Conservation (phyloP, 371 early-diverging fungal species). For the Mortierella sp. region DNA sequence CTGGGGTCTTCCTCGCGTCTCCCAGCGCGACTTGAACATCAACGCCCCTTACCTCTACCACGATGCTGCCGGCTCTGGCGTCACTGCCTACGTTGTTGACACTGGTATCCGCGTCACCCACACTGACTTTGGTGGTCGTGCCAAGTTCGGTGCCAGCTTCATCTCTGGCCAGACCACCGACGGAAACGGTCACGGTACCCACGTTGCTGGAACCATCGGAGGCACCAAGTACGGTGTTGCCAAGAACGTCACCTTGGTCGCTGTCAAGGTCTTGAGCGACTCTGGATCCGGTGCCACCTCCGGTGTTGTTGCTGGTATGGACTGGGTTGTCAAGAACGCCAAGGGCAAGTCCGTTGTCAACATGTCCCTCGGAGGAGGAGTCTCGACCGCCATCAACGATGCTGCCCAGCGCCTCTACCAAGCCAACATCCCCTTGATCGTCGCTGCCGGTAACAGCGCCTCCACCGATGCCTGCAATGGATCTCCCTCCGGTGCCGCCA, state of each 20-base stretch:
- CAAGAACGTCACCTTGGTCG: conserved; percentile 81
- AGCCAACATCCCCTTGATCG: conserved; percentile 53
- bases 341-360: conserved; percentile 56
- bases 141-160: conserved; percentile 64
- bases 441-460: conserved; percentile 89
- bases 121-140: conserved; percentile 74
- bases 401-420: conserved; percentile 34
- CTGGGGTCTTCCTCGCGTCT: conserved; percentile 68
- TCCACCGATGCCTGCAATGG: conserved; percentile 71
- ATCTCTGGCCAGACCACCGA: conserved; percentile 62
- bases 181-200: conserved; percentile 76
- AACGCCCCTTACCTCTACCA: conserved; percentile 21
- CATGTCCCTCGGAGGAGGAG: conserved; percentile 67
- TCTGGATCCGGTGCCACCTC: conserved; percentile 73
- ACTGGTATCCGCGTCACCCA: conserved; percentile 73
- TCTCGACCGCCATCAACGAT: conserved; percentile 51
- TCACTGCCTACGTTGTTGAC: conserved; percentile 66
- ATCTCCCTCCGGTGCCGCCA: conserved; percentile 69
- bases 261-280: conserved; percentile 85
- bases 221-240: conserved; percentile 84
- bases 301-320: conserved; percentile 78
- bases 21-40: conserved; percentile 49
- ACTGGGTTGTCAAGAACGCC: conserved; percentile 66
- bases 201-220: conserved; percentile 78
- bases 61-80: conserved; percentile 55